Base-by-base conservation (phyloP, 371 early-diverging fungal genomes). In the Rhizopus arrhizus region DNA sequence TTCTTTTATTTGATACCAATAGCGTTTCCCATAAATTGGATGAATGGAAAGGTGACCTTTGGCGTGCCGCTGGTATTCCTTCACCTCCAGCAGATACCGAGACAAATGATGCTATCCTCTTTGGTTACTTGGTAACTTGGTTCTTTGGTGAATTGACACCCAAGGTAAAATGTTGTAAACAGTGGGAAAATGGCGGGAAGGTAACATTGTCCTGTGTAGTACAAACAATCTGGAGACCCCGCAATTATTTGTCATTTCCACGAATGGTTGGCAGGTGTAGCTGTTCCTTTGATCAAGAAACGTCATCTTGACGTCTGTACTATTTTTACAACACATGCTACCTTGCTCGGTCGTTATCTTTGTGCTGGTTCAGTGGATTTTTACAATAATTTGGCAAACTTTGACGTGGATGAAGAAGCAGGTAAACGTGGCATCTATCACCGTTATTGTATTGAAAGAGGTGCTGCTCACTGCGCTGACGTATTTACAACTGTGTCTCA, bases 321-420 rank as follows among this genome's bases (percentile, higher is more conserved):
- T 35, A 91, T 97, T 63, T 97, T 97, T 73, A 96, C 97, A 8
- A 95, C 97, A n/a, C 97, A 96, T 72, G 98, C 97, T 11, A 97
- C 98, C 11, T 81, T 97, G 55, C 84, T 97, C 7, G 98, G 97
- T n/a, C 89, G 98, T 31, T 96, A 97, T 63, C 85, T 97, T 54
- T 95, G 96, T 69, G 96, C 98, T 13, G 98, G 96, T 34, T 91
- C 89, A 43, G 93, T 90, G 6, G 98, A 97, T 65, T 96, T 97
- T 68, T 97, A 97, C 83, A 96, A 96, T 78, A 91, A 94, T 65
- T 85, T 97, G 32, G 78, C 85, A 52, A 81, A 85, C 72, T 95
- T 97, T 80, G 91, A 95, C 74, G 95, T 95, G 34, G 98, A 97
- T 68, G 87, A 88, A 45, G 98, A 96, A 66, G 96, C 98, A 33